Evolutionary conservation across 345 rosid genomes (phyloP), one percentile per base, ranked within the genome.

Genomic region (Chamaenerion angustifolium): DNA sequence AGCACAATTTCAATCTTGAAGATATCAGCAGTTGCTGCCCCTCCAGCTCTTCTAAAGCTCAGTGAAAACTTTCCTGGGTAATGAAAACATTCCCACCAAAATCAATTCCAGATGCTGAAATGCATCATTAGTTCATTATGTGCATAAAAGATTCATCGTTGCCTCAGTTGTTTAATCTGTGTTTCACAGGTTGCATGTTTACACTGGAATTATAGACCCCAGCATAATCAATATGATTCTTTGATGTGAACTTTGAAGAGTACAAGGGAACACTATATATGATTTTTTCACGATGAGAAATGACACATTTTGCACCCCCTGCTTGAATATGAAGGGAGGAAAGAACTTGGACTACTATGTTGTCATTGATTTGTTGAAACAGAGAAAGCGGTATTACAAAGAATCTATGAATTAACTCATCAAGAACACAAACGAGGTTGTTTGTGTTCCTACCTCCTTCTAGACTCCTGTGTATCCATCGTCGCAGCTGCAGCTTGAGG

Each of bases 61-160:
- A 86, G 88, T 1, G 89, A 86, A 72, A 90, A 86, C 52, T 90
- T 73, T 61, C 92, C 95, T 1, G 94, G 98, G 95, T 90, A 86
- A 69, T n/a, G 15, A 11, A n/a, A 31, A 31, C 25, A 21, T 31
- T 21, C 46, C 52, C 14, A 6, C 3, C 15, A 43, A 35, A 25
- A 50, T 10, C 16, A 44, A 10, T 44, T 46, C 56, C 12, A 10
- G 4, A 13, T 40, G 50, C 6, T 6, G 23, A 56, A 45, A 15
- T 35, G 23, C 15, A 45, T 11, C 40, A 43, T 5, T 44, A 10
- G 7, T 45, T 46, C 31, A 19, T 56, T 43, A 44, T 12, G 15
- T 43, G 48, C 19, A 25, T 15, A 23, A 12, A 50, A 8, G 40
- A 25, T 17, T 49, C 42, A 19, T 3, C 21, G 41, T 27, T 25